Evolutionary conservation across 176 grass and related monocot species (phyloP).

Genomic region (Cenchrus americanus): DNA sequence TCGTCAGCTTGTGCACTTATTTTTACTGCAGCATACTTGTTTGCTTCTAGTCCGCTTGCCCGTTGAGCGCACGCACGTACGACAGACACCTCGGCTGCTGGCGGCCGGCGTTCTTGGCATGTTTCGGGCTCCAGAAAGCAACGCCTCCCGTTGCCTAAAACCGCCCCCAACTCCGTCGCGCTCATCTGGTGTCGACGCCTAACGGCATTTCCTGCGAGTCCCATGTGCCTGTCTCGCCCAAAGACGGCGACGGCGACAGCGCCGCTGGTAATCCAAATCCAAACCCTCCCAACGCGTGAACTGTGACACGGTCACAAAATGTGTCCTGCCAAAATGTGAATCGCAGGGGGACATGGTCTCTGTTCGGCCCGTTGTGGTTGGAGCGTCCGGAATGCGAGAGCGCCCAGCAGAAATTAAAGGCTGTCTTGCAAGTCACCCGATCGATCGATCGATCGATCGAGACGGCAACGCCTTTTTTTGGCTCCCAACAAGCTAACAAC

Average conservation of each 20-base stretch:
- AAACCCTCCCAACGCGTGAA: background rate
- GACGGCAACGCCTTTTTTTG: background rate
- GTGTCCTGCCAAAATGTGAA: background rate
- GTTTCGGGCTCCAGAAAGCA: background rate
- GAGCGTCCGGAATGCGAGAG: background rate
- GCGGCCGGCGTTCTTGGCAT: conserved; percentile 22
- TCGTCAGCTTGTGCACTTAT: background rate
- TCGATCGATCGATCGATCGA: background rate
- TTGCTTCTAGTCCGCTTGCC: background rate
- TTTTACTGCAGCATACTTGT: background rate
- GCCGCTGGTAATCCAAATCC: background rate
- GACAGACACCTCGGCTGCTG: background rate
- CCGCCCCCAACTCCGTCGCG: background rate
- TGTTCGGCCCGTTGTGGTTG: background rate
- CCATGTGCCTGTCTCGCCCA: background rate
- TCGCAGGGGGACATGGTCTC: background rate
- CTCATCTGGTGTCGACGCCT: background rate
- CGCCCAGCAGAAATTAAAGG: background rate
- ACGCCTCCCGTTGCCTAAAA: background rate
- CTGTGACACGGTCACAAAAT: background rate
- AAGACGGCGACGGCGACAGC: background rate
- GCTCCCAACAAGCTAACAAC: background rate
- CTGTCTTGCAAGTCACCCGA: background rate
- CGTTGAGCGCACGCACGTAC: background rate
- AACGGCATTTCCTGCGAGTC: background rate